Base-by-base conservation (phyloP, 805 yeast species). In the Phaffomyces thermotolerans region DNA sequence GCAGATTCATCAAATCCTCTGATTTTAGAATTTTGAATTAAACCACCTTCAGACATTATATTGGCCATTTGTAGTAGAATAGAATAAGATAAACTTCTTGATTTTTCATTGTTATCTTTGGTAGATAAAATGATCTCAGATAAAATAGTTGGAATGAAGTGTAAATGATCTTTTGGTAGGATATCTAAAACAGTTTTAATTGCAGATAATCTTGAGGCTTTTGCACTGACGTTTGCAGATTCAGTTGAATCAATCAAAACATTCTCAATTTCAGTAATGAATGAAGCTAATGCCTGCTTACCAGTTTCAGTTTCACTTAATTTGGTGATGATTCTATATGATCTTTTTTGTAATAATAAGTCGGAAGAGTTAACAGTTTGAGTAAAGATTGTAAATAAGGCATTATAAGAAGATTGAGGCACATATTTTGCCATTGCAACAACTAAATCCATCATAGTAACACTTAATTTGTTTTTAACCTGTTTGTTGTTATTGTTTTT, bases 121-220 rank as follows among this genome's bases (percentile, higher is more conserved):
- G 97, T 90, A 25, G 88, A 79, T 54, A 93, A 69, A 43, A 93
- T 91, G 22, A 89, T 81, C 67, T 93, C 98, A 43, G 96, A 87
- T 32, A 89, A 71, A 34, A 85, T 67, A 10, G 84, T 72, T 20
- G 96, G 95, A 52, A 93, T 80, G 62, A 90, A 88, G 52, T 76
- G 75, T 53, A 88, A 67, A 50, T 84, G 81, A 18, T 73, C 63
- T 3, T 67, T 49, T 15, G 97, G 95, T 35, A 90, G 60, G 18
- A 78, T 55, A 20, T 76, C 74, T 29, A 87, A 64, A 7, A 91
- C 57, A 10, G 76, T 69, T 40, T 72, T 68, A 36, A 93, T 69
- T 6, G 95, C 85, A 25, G 72, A 65, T 42, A 93, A 68, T 62
- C 97, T 78, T 8, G 95, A 68, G 8, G 95, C 81, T 59, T 93